Base-by-base conservation (phyloP, 495 filamentous ascomycete species). In the Lasiosphaeria hispida region DNA sequence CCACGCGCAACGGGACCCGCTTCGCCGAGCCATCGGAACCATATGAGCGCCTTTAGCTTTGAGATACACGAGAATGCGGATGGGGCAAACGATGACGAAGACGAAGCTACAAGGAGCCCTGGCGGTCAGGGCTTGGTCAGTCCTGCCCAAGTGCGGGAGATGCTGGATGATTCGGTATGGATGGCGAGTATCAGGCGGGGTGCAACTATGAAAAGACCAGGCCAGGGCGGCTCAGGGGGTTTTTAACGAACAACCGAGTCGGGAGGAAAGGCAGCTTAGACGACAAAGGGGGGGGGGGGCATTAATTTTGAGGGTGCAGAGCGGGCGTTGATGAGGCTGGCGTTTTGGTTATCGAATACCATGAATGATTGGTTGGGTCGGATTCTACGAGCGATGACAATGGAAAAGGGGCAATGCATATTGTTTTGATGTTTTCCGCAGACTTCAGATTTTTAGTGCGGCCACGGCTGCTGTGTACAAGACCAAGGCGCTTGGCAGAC, bases 141-240 rank as follows among this genome's bases (percentile, higher is more conserved):
- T 59, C 85, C 87, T 48, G 82, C 86, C 45, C 87, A 92, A 67
- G 87, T 94, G 58, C 83, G 92, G 73, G 82, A 89, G 53, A 85
- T 91, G 64, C 77, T 97, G 30, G 88, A 90, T 62, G 86, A 90
- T 60, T 94, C 91, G 39, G 89, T 87, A 15, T 97, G 92, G 92
- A 89, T 92, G 50, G 87, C 92, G 73, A 96, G 91, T 77, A 90
- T 97, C 48, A 80, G 91, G 58, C 82, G 91, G 54, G 96, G 91
- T 72, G 90, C 94, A 60, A 96, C 90, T 48, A 82, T 85, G 74
- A 84, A 86, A 45, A 60, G 58, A 49, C 59, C 53, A 30, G 50
- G 57, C 7, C 35, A 42, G 50, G 57, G 19, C 10, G 51, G 17
- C 13, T 44, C 15, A 43, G 65, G 49, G 44, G 54, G 48, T 59